phyloP scores from a whole-genome alignment of 2,329 filamentous ascomycete genomes.

The Xylaria sp. region DNA sequence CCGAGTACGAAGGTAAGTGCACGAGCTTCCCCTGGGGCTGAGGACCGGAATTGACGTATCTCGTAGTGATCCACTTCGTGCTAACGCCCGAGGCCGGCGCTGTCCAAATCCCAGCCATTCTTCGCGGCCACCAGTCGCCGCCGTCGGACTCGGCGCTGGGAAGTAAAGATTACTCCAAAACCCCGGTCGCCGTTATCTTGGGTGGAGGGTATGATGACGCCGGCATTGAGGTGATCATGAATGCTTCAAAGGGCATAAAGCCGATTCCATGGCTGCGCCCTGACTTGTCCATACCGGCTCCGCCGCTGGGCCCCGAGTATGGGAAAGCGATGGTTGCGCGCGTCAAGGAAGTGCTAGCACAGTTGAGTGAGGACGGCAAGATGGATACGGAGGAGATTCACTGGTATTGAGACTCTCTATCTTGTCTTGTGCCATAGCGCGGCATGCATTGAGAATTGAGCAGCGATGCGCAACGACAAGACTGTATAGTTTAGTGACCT shows the following conservation, averaged over 20 bases:
- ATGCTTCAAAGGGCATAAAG: not conserved
- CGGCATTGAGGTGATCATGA: not conserved
- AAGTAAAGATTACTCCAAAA: slow-evolving; percentile 40
- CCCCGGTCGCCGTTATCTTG: slow-evolving; percentile 39
- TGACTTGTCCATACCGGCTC: slow-evolving; percentile 36
- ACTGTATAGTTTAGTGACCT: too few relatives aligned
- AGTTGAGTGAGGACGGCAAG: slow-evolving; percentile 31
- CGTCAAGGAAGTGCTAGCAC: slow-evolving; percentile 35
- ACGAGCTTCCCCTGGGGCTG: too few relatives aligned
- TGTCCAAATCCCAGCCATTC: slow-evolving; percentile 35
- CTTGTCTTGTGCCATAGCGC: not conserved
- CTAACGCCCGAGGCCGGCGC: slow-evolving; percentile 36
- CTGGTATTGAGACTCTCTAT: slow-evolving; percentile 1
- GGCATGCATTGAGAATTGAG: too few relatives aligned
- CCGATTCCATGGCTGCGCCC: slow-evolving; percentile 17
- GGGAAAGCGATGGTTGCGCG: slow-evolving; percentile 40
- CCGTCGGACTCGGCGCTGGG: slow-evolving; percentile 38
- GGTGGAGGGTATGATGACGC: slow-evolving; percentile 43
- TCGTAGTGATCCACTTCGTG: slow-evolving; percentile 44
- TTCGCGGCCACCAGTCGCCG: slow-evolving; percentile 35
- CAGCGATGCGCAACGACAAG: too few relatives aligned
- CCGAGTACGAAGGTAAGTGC: slow-evolving; percentile 43
- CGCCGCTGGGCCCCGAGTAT: slow-evolving; percentile 43
- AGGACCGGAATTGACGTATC: not conserved
- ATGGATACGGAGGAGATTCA: slow-evolving; percentile 17